These are phyloP conservation scores for Epithemia pelagica DNA, from an alignment of 108 stramenopile genomes.

Conservation along the genomic window DNA sequence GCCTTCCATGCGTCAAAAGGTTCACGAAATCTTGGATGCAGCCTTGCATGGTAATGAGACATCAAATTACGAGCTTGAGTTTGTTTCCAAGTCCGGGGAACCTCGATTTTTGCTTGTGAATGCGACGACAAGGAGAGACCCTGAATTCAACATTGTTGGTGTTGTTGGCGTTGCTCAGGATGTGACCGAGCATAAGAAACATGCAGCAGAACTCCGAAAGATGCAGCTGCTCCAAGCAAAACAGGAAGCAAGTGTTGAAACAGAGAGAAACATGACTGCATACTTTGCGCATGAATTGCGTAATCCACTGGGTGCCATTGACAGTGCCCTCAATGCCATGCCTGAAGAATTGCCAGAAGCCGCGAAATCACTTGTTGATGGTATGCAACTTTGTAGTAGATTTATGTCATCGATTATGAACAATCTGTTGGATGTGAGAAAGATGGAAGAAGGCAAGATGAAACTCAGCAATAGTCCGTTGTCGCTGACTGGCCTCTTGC, in stretches of 20 bases:
- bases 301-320: conserved; percentile 62
- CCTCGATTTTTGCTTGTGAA: conserved; percentile 45
- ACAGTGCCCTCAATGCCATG: conserved; percentile 53
- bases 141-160: conserved; percentile 41
- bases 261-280: conserved; percentile 70
- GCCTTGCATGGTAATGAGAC: conserved; percentile 56
- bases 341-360: conserved; percentile 41
- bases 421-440: conserved; percentile 60
- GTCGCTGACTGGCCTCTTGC: conserved; percentile 20
- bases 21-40: conserved; percentile 45
- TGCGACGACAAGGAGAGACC: conserved; percentile 57
- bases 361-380: conserved; percentile 31
- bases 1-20: conserved; percentile 28
- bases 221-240: conserved; percentile 48
- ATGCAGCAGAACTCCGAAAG: conserved; percentile 43
- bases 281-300: conserved; percentile 70
- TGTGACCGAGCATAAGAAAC: conserved; percentile 54
- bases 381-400: conserved; percentile 54
- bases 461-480: conserved; percentile 26
- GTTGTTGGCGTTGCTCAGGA: conserved; percentile 64
- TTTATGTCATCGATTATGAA: conserved; percentile 75
- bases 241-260: conserved; percentile 68
- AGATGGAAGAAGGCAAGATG: conserved; percentile 74
- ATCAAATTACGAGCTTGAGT: conserved; percentile 62
- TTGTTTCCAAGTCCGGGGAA: conserved; percentile 54